These are phyloP conservation scores for Zygotorulaspora florentina DNA, from an alignment of 805 yeast species.

Conservation along the genomic window DNA sequence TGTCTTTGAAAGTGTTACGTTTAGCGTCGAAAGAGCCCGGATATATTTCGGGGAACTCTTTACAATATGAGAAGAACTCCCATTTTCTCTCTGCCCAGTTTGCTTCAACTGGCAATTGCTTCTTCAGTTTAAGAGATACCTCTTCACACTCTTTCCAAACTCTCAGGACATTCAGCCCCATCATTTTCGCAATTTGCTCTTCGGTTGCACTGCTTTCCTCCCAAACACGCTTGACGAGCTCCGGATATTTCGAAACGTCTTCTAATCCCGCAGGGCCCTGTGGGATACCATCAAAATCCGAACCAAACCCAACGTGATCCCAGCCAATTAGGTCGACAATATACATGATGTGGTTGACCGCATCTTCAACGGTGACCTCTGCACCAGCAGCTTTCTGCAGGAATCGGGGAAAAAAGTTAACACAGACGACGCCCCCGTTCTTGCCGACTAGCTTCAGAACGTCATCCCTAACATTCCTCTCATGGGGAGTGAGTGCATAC, in stretches of 20 bases:
- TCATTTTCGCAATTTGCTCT: conserved; percentile 40
- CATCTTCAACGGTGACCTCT: conserved; percentile 43
- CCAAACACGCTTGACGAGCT: conserved; percentile 37
- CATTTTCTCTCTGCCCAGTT: conserved; percentile 44
- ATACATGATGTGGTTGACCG: conserved; percentile 43
- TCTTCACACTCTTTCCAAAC: conserved; percentile 43
- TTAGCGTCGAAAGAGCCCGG: conserved; percentile 27
- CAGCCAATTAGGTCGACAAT: conserved; percentile 45
- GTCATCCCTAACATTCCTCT: conserved; percentile 48
- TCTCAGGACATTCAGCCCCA: conserved; percentile 45
- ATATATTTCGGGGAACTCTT: conserved; percentile 38
- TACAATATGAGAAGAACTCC: conserved; percentile 37
- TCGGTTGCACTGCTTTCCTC: conserved; percentile 40
- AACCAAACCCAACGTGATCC: conserved; percentile 50
- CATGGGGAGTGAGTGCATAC: conserved; percentile 39
- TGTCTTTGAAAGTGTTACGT: conserved; percentile 1
- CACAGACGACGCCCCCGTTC: conserved; percentile 46
- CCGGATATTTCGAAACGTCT: conserved; percentile 54
- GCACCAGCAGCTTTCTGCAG: conserved; percentile 20
- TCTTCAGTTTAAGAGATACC: conserved; percentile 26
- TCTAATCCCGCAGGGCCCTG: conserved; percentile 48
- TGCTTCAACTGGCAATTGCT: conserved; percentile 29
- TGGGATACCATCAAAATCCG: conserved; percentile 52
- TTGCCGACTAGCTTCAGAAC: conserved; percentile 38
- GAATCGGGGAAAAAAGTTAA: conserved; percentile 45